Base-by-base conservation (phyloP, 805 yeast genomes). In the Wickerhamomyces sydowiorum region DNA sequence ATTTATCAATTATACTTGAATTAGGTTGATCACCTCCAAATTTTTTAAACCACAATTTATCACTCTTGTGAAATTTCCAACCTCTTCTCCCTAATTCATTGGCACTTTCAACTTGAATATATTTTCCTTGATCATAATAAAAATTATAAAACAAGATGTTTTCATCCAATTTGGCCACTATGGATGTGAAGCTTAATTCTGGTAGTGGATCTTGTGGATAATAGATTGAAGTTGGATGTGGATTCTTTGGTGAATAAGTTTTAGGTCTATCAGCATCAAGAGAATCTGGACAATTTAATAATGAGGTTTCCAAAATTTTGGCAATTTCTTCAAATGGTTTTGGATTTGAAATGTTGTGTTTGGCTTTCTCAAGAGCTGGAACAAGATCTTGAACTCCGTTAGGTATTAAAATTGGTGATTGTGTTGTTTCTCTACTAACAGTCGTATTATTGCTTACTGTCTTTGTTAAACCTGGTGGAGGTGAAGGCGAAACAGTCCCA, bases 131-230 rank as follows among this genome's bases (percentile, higher is more conserved):
- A 41, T 67, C 67, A 50, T 89, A 93, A 66, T 93, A 93, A 65
- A 93, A 93, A 39, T 91, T 85, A 70, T 86, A 93, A 52, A 91
- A 90, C 51, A 93, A 65, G 2, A 98, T 91, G 57, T 89, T 96
- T 25, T 80, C 69, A 56, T 88, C 95, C 54, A 91, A 76, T 53
- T 83, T 87, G 22, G 75, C 68, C 64, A 86, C 70, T 33, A 85
- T 62, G 40, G 70, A 68, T 14, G 80, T 70, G 48, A 81, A 78
- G 39, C 79, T 82, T 41, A 76, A 53, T 30, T 68, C 61, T 15
- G 68, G 59, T 21, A 70, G 50, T 25, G 90, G 90, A 46, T 85
- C 93, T 57, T 81, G 87, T 44, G 99, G 99, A 64, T 87, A 93
- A 62, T 82, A 86, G 19, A 85, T 76, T 30, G 93, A 86, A 7